Percentiles rank a stretch among this genome's conserved stretches.
Evolutionary conservation across 352 stramenopile genomes (phyloP).

Genomic region (Poterioochromonas sp.): DNA sequence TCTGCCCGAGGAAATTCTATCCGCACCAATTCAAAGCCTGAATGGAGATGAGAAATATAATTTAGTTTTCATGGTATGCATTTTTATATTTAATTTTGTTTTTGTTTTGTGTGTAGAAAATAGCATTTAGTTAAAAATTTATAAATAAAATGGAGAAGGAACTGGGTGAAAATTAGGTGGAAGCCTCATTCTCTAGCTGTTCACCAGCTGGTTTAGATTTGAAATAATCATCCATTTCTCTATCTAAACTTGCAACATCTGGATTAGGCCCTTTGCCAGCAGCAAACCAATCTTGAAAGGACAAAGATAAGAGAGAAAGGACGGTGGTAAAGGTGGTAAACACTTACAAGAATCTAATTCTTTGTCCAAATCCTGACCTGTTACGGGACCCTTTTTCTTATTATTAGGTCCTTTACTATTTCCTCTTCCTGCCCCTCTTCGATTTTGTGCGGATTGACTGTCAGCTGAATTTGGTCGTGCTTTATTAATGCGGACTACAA

Average conservation of each 20-base stretch:
- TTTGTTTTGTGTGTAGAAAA: too few relatives aligned
- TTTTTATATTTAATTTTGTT: too few relatives aligned
- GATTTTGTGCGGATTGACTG: not conserved
- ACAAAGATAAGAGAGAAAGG: not conserved
- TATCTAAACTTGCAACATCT: not conserved
- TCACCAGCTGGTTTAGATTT: too few relatives aligned
- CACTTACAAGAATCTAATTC: not conserved
- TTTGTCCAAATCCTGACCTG: not conserved
- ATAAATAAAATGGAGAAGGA: too few relatives aligned
- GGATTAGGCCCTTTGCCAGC: not conserved
- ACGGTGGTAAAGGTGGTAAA: not conserved
- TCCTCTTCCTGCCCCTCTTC: not conserved
- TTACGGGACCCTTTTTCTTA: too few relatives aligned
- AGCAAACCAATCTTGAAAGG: not conserved
- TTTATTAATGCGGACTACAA: not conserved
- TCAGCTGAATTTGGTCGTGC: not conserved
- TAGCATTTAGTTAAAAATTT: too few relatives aligned
- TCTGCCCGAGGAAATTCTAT: too few relatives aligned
- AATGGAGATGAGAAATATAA: too few relatives aligned
- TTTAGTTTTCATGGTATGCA: too few relatives aligned
- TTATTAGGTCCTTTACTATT: not conserved
- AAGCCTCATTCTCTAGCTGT: too few relatives aligned
- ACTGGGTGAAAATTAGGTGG: too few relatives aligned
- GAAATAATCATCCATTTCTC: slow-evolving; percentile 1
- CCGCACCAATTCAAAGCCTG: too few relatives aligned